These are phyloP conservation scores for Adansonia gregorii DNA, from an alignment of 441 rosid species.

Conservation along the genomic window DNA sequence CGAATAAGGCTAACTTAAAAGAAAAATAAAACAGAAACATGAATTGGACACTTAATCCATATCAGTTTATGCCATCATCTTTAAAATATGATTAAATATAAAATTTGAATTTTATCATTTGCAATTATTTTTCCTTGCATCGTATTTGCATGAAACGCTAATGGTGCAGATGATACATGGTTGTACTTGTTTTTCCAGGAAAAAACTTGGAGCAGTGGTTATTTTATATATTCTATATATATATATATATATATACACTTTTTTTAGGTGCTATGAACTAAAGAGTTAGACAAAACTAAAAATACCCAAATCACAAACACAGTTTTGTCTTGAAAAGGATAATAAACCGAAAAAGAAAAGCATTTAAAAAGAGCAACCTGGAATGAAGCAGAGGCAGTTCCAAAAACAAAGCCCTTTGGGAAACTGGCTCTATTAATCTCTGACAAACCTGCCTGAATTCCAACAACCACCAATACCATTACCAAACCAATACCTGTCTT, in stretches of 20 bases:
- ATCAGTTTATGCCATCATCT: too few relatives aligned
- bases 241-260: too few relatives aligned
- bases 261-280: background rate
- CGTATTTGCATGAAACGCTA: background rate
- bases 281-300: background rate
- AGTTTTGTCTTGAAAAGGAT: background rate
- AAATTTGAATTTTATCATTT: too few relatives aligned
- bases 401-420: constrained; percentile 82
- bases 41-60: too few relatives aligned
- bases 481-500: constrained; percentile 34
- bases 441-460: constrained; percentile 37
- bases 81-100: too few relatives aligned
- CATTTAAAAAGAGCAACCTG: constrained; percentile 51
- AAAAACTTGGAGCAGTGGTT: background rate
- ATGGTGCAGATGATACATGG: background rate
- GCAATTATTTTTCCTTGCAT: too few relatives aligned
- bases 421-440: constrained; percentile 70
- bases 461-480: background rate
- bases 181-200: background rate
- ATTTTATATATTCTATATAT: too few relatives aligned
- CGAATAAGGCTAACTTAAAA: too few relatives aligned
- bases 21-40: too few relatives aligned
- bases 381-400: constrained; percentile 93
- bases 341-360: background rate
- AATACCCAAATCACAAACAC: background rate